Percentiles rank a stretch among this genome's conserved stretches.
Evolutionary conservation across 1,284 basidiomycete species (phyloP).

Genomic region (Xerocomus minutiporus): DNA sequence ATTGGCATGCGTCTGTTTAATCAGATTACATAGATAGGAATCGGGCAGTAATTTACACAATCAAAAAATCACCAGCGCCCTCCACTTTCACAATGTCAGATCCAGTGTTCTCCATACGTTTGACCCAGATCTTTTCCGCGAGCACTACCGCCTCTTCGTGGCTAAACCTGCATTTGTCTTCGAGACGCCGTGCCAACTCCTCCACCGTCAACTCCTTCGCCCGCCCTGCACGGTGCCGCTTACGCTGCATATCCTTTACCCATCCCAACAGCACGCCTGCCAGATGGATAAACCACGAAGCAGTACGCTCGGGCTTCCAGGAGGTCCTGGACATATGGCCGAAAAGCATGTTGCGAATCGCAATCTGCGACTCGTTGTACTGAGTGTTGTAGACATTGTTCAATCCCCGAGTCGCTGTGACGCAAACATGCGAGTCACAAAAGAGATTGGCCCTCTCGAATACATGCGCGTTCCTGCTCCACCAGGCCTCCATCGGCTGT

Average conservation of each 20-base stretch:
- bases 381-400: conserved; percentile 9
- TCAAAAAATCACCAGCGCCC: background rate
- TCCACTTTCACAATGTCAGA: conserved; percentile 9
- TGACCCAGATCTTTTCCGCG: conserved; percentile 18
- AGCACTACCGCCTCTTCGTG: conserved; percentile 13
- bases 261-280: conserved; percentile 22
- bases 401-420: conserved; percentile 19
- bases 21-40: background rate
- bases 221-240: background rate
- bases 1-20: background rate
- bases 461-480: conserved; percentile 10
- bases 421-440: conserved; percentile 21
- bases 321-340: conserved; percentile 15
- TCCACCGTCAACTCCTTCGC: conserved; percentile 9
- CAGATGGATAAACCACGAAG: conserved; percentile 22
- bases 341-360: conserved; percentile 18
- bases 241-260: conserved; percentile 13
- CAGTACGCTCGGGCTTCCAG: conserved; percentile 16
- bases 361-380: conserved; percentile 15
- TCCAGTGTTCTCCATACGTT: conserved; percentile 7
- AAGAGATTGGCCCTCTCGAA: conserved; percentile 12
- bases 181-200: conserved; percentile 17
- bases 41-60: background rate
- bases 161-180: conserved; percentile 13
- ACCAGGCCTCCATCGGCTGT: conserved; percentile 26